Percentiles rank a stretch among this genome's conserved stretches.
Evolutionary conservation across 1,139 yeast genomes (phyloP).

Genomic region (Casaregolazyma lundiana): DNA sequence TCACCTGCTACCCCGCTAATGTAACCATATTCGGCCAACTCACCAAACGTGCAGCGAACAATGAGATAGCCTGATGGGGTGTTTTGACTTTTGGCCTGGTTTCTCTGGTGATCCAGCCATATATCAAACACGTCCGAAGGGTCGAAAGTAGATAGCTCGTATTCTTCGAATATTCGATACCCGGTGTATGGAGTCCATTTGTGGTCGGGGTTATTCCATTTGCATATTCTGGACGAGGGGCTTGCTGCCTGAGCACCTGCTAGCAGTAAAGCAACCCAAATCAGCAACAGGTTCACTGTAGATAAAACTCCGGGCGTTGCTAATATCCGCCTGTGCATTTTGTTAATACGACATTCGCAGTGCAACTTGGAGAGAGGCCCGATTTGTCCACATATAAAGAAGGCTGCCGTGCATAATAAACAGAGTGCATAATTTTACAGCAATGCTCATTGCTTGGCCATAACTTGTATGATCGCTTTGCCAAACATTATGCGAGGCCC

Average conservation of each 20-base stretch:
- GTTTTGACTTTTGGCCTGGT: background rate
- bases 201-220: constrained; percentile 6
- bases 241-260: background rate
- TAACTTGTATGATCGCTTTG: too few species aligned
- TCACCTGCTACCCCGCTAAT: background rate
- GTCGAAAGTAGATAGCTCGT: background rate
- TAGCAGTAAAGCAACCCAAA: background rate
- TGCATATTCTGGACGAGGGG: constrained; percentile 3
- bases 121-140: background rate
- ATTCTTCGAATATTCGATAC: constrained; percentile 6
- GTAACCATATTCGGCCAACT: background rate
- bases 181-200: constrained; percentile 12
- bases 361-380: background rate
- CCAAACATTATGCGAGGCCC: too few species aligned
- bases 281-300: background rate
- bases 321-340: background rate
- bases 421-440: background rate
- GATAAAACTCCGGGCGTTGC: background rate
- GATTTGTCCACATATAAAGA: background rate
- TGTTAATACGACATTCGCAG: background rate
- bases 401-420: background rate
- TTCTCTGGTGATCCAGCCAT: background rate
- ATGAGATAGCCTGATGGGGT: background rate
- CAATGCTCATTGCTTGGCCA: background rate
- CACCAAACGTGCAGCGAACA: background rate